These are phyloP conservation scores for Aspergillaceae sp. DNA, from an alignment of 2,329 filamentous ascomycete genomes.

Conservation along the genomic window DNA sequence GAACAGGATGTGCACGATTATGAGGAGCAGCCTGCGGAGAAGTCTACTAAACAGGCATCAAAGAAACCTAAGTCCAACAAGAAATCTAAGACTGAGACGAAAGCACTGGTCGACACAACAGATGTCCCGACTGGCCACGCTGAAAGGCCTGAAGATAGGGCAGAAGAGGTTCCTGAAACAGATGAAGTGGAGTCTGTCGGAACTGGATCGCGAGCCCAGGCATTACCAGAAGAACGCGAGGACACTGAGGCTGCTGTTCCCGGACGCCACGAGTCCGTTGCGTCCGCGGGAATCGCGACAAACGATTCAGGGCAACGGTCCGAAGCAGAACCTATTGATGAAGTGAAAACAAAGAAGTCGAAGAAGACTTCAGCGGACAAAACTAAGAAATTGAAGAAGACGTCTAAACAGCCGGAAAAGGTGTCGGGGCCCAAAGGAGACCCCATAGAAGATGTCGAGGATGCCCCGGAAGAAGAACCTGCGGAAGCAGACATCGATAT, in stretches of 20 bases:
- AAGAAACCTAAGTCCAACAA: conserved; percentile 24
- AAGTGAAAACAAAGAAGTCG: conserved; percentile 15
- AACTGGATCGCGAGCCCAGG: conserved; percentile 1
- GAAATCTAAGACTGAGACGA: conserved; percentile 16
- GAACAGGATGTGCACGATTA: conserved; percentile 45
- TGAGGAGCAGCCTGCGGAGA: conserved; percentile 34
- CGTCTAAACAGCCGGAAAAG: conserved; percentile 6
- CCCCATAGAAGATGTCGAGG: conserved; percentile 1
- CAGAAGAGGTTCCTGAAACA: conserved; percentile 4
- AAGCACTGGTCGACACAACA: background rate
- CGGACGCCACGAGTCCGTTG: conserved; percentile 19
- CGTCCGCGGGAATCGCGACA: conserved; percentile 22
- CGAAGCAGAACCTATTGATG: conserved; percentile 16
- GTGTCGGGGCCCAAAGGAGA: conserved; percentile 5
- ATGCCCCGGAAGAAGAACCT: conserved; percentile 3
- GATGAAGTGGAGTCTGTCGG: conserved; percentile 1
- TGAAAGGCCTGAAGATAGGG: conserved; percentile 3
- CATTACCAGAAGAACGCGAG: background rate
- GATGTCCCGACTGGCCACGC: background rate
- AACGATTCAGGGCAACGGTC: conserved; percentile 25
- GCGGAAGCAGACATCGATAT: conserved; percentile 10
- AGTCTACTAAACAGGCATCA: conserved; percentile 12
- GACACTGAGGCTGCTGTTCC: conserved; percentile 1
- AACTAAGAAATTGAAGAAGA: conserved; percentile 26
- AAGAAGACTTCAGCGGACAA: conserved; percentile 19